Evolutionary conservation across 148 eudicot species (phyloP).

Genomic region (Vaccinium macrocarpon): DNA sequence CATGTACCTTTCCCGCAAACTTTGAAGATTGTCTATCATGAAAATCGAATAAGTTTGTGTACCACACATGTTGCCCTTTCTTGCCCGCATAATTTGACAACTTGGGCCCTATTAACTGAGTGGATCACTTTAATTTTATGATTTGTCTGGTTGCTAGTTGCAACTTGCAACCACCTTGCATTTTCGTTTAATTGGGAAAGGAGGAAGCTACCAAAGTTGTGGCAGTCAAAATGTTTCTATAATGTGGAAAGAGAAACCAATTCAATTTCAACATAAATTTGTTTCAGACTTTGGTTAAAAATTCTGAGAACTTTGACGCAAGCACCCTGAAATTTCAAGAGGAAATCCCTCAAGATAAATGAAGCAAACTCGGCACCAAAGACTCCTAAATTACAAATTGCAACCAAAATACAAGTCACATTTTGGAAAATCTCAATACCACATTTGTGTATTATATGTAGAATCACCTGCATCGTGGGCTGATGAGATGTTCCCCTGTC

Average conservation of each 20-base stretch:
- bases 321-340: neutral
- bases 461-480: conserved; percentile 69
- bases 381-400: neutral
- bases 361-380: neutral
- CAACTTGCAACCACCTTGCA: neutral
- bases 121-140: neutral
- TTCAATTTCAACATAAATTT: neutral
- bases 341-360: neutral
- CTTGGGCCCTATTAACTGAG: neutral
- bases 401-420: neutral
- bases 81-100: neutral
- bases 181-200: neutral
- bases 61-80: neutral
- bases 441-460: neutral
- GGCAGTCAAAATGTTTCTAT: neutral
- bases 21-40: too few species aligned
- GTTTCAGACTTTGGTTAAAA: neutral
- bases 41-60: neutral
- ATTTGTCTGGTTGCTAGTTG: neutral
- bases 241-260: neutral
- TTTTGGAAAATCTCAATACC: neutral
- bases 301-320: neutral
- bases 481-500: conserved; percentile 66
- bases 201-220: neutral
- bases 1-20: neutral